Evolutionary conservation across 129 eudicot species (phyloP).

Genomic region (Rutidosis leptorrhynchoides): DNA sequence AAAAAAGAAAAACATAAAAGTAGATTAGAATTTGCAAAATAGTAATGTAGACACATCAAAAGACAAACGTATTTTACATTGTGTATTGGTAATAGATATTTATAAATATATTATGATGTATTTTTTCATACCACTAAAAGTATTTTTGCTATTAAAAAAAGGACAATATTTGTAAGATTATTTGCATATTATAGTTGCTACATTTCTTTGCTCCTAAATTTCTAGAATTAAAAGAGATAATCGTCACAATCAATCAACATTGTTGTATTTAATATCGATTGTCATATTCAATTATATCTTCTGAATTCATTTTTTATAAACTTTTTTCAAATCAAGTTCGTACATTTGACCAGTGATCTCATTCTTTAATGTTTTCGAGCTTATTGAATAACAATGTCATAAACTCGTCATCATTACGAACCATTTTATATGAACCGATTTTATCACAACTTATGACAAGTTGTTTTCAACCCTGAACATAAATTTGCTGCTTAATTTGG

Average conservation of each 20-base stretch:
- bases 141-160: too few relatives aligned
- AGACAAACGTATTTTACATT: too few relatives aligned
- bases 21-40: too few relatives aligned
- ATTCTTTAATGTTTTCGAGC: neutral
- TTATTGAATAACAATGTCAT: neutral
- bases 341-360: neutral
- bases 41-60: too few relatives aligned
- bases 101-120: neutral
- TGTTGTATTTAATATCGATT: neutral
- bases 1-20: too few relatives aligned
- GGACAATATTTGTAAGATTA: too few relatives aligned
- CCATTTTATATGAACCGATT: neutral
- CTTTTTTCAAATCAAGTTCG: too few relatives aligned
- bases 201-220: too few relatives aligned
- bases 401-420: neutral
- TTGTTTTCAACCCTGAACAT: slow-evolving; percentile 6
- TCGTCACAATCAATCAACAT: neutral
- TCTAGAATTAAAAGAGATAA: neutral
- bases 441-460: neutral
- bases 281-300: neutral
- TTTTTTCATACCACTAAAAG: neutral
- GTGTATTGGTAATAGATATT: too few relatives aligned
- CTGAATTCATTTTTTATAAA: neutral
- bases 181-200: neutral
- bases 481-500: neutral